These are phyloP conservation scores for Paracoccidioides brasiliensis DNA, from an alignment of 2,329 filamentous ascomycete genomes.

Conservation along the genomic window DNA sequence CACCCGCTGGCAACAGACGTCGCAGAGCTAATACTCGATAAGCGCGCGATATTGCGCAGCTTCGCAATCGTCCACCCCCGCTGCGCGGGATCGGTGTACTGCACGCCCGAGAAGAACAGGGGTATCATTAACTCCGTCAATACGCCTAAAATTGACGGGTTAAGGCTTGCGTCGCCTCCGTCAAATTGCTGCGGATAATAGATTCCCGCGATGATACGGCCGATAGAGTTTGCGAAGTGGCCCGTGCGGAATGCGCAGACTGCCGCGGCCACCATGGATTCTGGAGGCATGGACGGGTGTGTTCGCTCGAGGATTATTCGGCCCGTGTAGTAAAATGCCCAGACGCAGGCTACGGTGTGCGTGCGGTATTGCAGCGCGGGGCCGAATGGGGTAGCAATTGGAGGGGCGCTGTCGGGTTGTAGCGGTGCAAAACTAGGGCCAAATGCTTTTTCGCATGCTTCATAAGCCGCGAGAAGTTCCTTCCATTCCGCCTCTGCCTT, in stretches of 20 bases:
- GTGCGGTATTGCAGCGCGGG: conserved; percentile 68
- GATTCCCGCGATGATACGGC: conserved; percentile 64
- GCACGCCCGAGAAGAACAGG: conserved; percentile 73
- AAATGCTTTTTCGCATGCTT: conserved; percentile 35
- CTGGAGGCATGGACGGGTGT: conserved; percentile 82
- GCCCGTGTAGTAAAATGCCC: conserved; percentile 77
- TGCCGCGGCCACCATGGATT: conserved; percentile 74
- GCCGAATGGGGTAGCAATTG: conserved; percentile 63
- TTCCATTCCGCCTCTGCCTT: conserved; percentile 69
- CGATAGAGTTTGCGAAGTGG: conserved; percentile 58
- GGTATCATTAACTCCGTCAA: conserved; percentile 72
- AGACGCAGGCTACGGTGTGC: conserved; percentile 75
- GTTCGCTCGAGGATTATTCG: conserved; percentile 69
- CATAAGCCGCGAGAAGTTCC: conserved; percentile 29
- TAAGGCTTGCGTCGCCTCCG: conserved; percentile 45
- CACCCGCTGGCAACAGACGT: conserved; percentile 70
- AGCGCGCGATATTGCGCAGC: conserved; percentile 58
- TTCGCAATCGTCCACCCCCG: conserved; percentile 64
- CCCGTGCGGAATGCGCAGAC: conserved; percentile 62
- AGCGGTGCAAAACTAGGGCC: conserved; percentile 57
- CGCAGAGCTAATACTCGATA: conserved; percentile 81
- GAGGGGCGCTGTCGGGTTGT: conserved; percentile 50
- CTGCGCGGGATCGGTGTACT: conserved; percentile 60
- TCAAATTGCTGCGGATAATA: conserved; percentile 31
- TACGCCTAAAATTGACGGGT: conserved; percentile 64